These are phyloP conservation scores for Ceratocystis harringtonii DNA, from an alignment of 2,329 filamentous ascomycete genomes.

Conservation along the genomic window DNA sequence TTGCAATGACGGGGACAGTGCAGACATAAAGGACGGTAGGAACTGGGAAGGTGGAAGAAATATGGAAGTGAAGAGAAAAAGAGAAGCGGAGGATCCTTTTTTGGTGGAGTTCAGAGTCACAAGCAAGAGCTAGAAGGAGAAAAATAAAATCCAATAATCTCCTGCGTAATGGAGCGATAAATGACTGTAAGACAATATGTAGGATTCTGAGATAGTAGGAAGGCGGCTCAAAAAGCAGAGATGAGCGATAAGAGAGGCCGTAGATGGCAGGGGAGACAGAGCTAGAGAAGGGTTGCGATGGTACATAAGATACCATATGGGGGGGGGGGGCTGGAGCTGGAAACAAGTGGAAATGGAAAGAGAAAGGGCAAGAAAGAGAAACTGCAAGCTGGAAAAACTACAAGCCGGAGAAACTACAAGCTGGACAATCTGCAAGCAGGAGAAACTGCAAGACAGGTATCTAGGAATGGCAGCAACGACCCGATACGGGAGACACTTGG, in stretches of 20 bases:
- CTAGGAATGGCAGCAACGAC: background rate
- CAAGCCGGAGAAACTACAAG: background rate
- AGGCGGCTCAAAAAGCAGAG: background rate
- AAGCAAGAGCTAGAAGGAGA: background rate
- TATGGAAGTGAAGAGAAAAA: background rate
- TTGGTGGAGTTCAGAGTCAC: background rate
- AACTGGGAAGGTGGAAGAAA: background rate
- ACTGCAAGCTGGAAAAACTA: too few relatives aligned
- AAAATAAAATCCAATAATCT: background rate
- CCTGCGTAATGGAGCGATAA: background rate
- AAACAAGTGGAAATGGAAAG: background rate
- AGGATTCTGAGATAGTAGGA: background rate
- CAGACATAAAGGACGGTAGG: background rate
- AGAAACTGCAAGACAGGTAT: background rate
- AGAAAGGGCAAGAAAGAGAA: background rate
- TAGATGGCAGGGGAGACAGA: background rate
- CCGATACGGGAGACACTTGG: too few relatives aligned
- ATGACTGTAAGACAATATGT: background rate
- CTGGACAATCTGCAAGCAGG: background rate
- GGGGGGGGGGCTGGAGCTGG: background rate
- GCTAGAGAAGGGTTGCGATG: background rate
- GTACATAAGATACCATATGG: background rate
- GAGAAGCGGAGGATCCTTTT: background rate
- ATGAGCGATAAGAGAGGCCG: background rate
- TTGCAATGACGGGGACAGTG: background rate